A percentile compares a stretch with the other conserved stretches of the same genome.
Conservation (phyloP, 192 early-diverging fungal species). For the Coemansia furcata region DNA sequence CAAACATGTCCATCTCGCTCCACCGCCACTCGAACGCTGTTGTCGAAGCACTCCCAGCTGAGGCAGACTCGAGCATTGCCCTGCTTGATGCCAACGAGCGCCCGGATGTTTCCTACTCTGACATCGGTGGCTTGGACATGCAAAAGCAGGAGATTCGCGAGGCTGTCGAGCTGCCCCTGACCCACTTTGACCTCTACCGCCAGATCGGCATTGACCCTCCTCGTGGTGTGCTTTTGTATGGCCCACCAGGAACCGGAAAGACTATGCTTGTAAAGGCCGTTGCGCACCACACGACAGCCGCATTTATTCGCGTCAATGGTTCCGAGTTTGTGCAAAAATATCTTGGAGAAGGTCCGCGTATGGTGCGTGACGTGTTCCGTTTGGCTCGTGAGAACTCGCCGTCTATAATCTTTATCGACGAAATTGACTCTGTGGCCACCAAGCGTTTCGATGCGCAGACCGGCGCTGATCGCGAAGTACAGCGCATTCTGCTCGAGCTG, state of each 20-base stretch:
- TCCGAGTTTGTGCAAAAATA: constrained; percentile 99
- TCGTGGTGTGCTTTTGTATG: constrained; percentile 95
- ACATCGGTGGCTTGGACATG: constrained; percentile 94
- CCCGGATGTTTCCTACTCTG: constrained; percentile 96
- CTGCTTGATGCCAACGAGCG: constrained; percentile 82
- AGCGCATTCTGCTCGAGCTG: constrained; percentile 96
- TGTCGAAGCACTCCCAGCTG: constrained; percentile 96
- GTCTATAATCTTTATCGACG: constrained; percentile 99
- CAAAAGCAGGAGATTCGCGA: constrained; percentile 99
- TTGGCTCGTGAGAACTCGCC: constrained; percentile 95
- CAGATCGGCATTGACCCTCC: constrained; percentile 99
- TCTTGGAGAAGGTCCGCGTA: constrained; percentile 95
- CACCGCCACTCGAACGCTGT: constrained; percentile 97
- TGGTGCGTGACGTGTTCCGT: constrained; percentile 96
- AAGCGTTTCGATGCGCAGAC: constrained; percentile 95
- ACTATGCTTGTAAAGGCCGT: constrained; percentile 97
- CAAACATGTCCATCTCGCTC: constrained; percentile 87
- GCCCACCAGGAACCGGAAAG: constrained; percentile 91
- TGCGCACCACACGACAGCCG: constrained; percentile 96
- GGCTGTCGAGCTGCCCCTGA: constrained; percentile 95
- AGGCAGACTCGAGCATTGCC: constrained; percentile 89
- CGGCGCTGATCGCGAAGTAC: constrained; percentile 94
- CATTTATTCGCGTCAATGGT: constrained; percentile 96
- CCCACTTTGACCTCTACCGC: constrained; percentile 94
- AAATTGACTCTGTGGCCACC: constrained; percentile 97